Conservation (phyloP, 495 filamentous ascomycete genomes). For the Filosporella fistucella region DNA sequence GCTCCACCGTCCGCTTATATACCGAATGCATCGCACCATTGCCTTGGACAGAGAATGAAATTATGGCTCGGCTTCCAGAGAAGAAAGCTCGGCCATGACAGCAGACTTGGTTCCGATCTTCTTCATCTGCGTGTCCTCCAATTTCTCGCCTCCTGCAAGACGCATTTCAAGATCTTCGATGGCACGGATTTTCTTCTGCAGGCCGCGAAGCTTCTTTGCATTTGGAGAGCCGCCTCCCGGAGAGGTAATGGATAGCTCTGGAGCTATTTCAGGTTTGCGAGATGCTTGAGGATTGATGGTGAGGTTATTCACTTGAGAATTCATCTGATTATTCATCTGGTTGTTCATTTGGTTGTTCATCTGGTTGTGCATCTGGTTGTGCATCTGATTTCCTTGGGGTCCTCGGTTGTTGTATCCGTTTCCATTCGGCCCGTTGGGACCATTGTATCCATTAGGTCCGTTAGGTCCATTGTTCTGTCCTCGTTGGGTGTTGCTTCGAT, state of each 20-base stretch:
- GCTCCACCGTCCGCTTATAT: too few species aligned
- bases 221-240: slow-evolving; percentile 39
- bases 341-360: slow-evolving; percentile 31
- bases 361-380: slow-evolving; percentile 15
- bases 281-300: slow-evolving; percentile 16
- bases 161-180: slow-evolving; percentile 98
- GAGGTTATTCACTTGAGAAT: slow-evolving; percentile 15
- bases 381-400: too few species aligned
- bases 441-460: too few species aligned
- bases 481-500: slow-evolving; percentile 29
- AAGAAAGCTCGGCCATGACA: slow-evolving; percentile 76
- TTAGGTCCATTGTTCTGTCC: too few species aligned
- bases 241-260: slow-evolving; percentile 42
- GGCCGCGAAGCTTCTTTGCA: slow-evolving; percentile 80
- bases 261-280: slow-evolving; percentile 25
- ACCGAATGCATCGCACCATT: too few species aligned
- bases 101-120: slow-evolving; percentile 87
- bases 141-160: slow-evolving; percentile 85
- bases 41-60: too few species aligned
- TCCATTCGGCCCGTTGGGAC: too few species aligned
- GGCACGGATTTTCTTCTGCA: slow-evolving; percentile 94
- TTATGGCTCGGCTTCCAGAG: slow-evolving; percentile 36
- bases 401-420: background rate
- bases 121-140: slow-evolving; percentile 97
- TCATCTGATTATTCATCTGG: slow-evolving; percentile 24